Percentiles rank a stretch among this genome's conserved stretches.
phyloP scores from a whole-genome alignment of 1,284 basidiomycete genomes.

The Termitomyces sp. region DNA sequence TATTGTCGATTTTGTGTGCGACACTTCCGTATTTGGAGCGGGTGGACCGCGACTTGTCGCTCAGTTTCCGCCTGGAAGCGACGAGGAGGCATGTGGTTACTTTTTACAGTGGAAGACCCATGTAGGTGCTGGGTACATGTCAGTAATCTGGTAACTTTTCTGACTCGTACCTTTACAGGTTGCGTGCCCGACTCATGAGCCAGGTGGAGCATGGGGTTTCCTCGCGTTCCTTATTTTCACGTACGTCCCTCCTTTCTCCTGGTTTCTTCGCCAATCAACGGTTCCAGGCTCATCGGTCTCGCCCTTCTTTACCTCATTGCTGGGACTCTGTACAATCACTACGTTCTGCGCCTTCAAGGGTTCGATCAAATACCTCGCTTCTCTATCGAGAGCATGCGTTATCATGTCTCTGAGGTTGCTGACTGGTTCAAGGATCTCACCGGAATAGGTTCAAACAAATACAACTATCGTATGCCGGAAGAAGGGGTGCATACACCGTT shows the following conservation, averaged over 20 bases:
- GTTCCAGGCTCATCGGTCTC: slow-evolving; percentile 44
- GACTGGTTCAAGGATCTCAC: slow-evolving; percentile 37
- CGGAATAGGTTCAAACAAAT: slow-evolving; percentile 13
- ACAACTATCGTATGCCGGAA: slow-evolving; percentile 10
- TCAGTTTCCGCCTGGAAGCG: slow-evolving; percentile 54
- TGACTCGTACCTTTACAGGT: slow-evolving; percentile 32
- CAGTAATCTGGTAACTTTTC: neutral
- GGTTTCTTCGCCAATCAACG: neutral
- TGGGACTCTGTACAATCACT: slow-evolving; percentile 65
- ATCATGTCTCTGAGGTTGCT: slow-evolving; percentile 37
- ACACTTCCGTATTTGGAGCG: slow-evolving; percentile 36
- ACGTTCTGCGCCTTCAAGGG: slow-evolving; percentile 56
- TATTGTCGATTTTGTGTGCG: slow-evolving; percentile 67
- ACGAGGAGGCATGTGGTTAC: slow-evolving; percentile 60
- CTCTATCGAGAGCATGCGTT: slow-evolving; percentile 44
- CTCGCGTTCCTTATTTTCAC: slow-evolving; percentile 47
- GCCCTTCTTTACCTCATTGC: slow-evolving; percentile 53
- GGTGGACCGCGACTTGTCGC: slow-evolving; percentile 57
- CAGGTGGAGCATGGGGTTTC: slow-evolving; percentile 44
- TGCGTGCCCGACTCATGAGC: slow-evolving; percentile 60
- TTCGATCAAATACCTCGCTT: slow-evolving; percentile 66
- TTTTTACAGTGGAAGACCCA: slow-evolving; percentile 71
- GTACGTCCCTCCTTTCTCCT: slow-evolving; percentile 29
- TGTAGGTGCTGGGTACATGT: slow-evolving; percentile 33
- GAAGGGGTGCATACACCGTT: slow-evolving; percentile 2